Evolutionary conservation across 2,329 filamentous ascomycete species (phyloP).

Genomic region (Monosporascus sp.): DNA sequence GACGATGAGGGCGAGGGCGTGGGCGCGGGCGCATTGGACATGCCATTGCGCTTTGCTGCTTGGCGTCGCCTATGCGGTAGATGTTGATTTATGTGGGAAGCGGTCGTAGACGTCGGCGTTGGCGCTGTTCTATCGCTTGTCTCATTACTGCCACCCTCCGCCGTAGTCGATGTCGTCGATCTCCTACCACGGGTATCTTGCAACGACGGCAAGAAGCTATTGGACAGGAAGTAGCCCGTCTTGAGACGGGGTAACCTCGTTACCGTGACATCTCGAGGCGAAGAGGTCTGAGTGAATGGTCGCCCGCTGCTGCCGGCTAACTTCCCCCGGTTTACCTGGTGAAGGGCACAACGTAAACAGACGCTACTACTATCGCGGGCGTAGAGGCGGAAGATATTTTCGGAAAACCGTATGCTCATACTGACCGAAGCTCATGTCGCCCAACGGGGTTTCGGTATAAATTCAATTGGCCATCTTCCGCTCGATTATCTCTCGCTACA

Average conservation of each 20-base stretch:
- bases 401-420: constrained; percentile 28
- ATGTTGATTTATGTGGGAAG: constrained; percentile 12
- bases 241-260: constrained; percentile 16
- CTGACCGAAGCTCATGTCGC: constrained; percentile 25
- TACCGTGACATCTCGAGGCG: constrained; percentile 8
- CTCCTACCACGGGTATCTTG: neutral
- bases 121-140: constrained; percentile 1
- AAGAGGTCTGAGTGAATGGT: constrained; percentile 13
- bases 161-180: constrained; percentile 1
- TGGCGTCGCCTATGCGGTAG: constrained; percentile 23
- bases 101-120: constrained; percentile 1
- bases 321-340: constrained; percentile 8
- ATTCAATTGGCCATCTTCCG: constrained; percentile 2
- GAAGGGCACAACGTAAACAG: constrained; percentile 23
- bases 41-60: constrained; percentile 16
- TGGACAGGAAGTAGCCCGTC: constrained; percentile 25
- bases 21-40: neutral
- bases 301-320: constrained; percentile 4
- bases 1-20: neutral
- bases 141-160: neutral
- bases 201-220: constrained; percentile 12
- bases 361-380: constrained; percentile 16
- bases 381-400: constrained; percentile 20
- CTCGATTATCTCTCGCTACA: too few relatives aligned
- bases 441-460: neutral